Percentiles rank a stretch among this genome's conserved stretches.
Evolutionary conservation across 495 filamentous ascomycete species (phyloP).

Genomic region (Clavariopsis aquatica): DNA sequence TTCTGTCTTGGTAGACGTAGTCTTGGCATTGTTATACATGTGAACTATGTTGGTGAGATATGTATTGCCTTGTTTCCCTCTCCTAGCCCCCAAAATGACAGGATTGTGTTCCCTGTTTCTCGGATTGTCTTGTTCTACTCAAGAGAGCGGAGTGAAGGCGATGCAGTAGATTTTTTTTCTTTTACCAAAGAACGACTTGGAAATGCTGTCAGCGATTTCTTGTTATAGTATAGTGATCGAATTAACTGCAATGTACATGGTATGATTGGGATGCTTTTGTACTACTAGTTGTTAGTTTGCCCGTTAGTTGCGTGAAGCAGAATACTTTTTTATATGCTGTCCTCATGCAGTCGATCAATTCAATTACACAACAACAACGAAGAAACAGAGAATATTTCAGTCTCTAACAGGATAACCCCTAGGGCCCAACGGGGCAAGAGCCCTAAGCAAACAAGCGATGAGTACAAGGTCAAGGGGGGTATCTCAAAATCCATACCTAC

Average conservation of each 20-base stretch:
- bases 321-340: background rate
- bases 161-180: background rate
- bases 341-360: background rate
- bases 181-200: background rate
- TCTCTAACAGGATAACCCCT: constrained; percentile 3
- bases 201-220: background rate
- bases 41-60: too few relatives aligned
- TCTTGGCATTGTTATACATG: too few relatives aligned
- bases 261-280: background rate
- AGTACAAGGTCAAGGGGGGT: background rate
- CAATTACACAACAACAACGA: background rate
- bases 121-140: background rate
- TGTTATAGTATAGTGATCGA: background rate
- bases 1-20: too few relatives aligned
- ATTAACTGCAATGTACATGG: background rate
- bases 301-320: background rate
- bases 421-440: background rate
- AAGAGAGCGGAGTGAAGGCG: background rate
- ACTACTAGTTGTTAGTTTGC: background rate
- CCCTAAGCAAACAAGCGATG: background rate
- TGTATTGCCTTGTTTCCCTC: too few relatives aligned
- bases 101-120: background rate
- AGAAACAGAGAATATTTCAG: background rate
- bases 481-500: constrained; percentile 2
- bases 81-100: background rate